These are phyloP conservation scores for Candida silvatica DNA, from an alignment of 805 yeast species.

Conservation along the genomic window DNA sequence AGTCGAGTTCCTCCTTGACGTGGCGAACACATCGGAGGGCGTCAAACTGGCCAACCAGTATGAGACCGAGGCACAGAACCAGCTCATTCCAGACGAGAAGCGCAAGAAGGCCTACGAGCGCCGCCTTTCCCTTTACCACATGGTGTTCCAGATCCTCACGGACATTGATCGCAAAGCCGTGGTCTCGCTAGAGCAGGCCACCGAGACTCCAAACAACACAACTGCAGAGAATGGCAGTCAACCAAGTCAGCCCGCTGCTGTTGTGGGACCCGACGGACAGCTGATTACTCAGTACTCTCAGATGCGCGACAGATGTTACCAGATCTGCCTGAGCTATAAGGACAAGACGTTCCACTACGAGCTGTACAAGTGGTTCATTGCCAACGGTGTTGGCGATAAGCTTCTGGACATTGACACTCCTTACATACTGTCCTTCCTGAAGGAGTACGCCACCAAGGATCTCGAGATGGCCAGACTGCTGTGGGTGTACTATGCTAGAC, in stretches of 20 bases:
- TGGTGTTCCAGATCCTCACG: constrained; percentile 68
- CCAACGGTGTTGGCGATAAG: constrained; percentile 68
- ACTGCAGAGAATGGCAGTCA: constrained; percentile 2
- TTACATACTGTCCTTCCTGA: constrained; percentile 67
- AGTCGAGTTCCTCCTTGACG: constrained; percentile 68
- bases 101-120: constrained; percentile 41
- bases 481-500: constrained; percentile 84
- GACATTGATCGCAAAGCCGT: constrained; percentile 62
- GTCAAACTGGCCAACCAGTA: constrained; percentile 52
- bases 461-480: constrained; percentile 71
- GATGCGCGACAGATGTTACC: constrained; percentile 65
- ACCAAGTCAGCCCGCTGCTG: constrained; percentile 10
- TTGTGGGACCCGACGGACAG: constrained; percentile 24
- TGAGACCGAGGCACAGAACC: constrained; percentile 28
- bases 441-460: constrained; percentile 54
- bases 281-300: constrained; percentile 42
- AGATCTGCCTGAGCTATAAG: constrained; percentile 58
- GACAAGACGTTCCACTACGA: constrained; percentile 89
- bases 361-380: constrained; percentile 86
- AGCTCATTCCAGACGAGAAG: constrained; percentile 32
- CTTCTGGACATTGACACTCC: constrained; percentile 77
- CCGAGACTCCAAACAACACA: constrained; percentile 10
- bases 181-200: constrained; percentile 25
- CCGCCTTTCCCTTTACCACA: constrained; percentile 53
- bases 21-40: constrained; percentile 62